Evolutionary conservation across 345 rosid species (phyloP).

Genomic region (Sisymbrium altissimum): DNA sequence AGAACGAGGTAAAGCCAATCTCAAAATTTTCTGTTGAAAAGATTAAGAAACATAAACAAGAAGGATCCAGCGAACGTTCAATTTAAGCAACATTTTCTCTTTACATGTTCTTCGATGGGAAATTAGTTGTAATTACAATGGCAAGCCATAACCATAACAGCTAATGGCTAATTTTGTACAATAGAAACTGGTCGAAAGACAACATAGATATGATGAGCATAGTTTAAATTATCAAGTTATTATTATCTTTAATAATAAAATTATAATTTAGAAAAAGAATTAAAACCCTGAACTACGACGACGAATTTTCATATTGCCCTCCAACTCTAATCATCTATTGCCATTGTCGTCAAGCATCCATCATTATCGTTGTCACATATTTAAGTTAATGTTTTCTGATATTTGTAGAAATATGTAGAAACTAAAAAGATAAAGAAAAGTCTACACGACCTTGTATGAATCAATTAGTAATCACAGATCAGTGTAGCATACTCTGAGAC

Average conservation of each 20-base stretch:
- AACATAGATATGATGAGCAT: not conserved
- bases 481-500: conserved; percentile 17
- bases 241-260: too few relatives aligned
- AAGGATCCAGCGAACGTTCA: not conserved
- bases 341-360: too few relatives aligned
- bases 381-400: too few relatives aligned
- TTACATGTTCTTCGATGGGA: not conserved
- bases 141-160: conserved; percentile 9
- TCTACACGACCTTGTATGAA: not conserved
- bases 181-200: conserved; percentile 13
- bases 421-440: too few relatives aligned
- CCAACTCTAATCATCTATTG: too few relatives aligned
- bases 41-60: not conserved
- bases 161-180: not conserved
- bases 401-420: too few relatives aligned
- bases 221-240: too few relatives aligned
- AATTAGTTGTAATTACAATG: not conserved
- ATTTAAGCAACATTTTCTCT: not conserved
- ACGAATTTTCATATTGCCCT: too few relatives aligned
- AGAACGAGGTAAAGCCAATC: not conserved
- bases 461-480: conserved; percentile 13
- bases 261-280: too few relatives aligned
- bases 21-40: not conserved
- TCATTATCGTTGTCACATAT: too few relatives aligned
- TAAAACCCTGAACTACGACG: too few relatives aligned